Evolutionary conservation across 2,329 filamentous ascomycete species (phyloP).

Genomic region (Cytospora chrysosperma): DNA sequence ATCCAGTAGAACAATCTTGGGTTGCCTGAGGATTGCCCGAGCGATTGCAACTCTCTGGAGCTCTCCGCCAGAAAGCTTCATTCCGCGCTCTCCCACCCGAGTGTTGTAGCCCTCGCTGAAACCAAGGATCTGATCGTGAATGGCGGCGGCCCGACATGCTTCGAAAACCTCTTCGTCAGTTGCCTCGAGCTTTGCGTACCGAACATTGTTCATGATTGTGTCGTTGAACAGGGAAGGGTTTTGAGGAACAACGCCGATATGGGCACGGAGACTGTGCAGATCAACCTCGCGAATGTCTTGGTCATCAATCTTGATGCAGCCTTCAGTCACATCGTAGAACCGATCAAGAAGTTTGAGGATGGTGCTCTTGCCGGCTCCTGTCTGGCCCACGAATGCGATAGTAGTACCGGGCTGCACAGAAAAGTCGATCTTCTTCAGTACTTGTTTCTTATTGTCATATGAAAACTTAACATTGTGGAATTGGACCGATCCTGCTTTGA

Average conservation of each 20-base stretch:
- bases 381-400: constrained; percentile 53
- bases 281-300: constrained; percentile 57
- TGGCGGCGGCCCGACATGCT: constrained; percentile 54
- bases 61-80: constrained; percentile 65
- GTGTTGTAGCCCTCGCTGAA: constrained; percentile 54
- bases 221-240: constrained; percentile 56
- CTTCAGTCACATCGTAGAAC: constrained; percentile 56
- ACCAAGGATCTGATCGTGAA: constrained; percentile 57
- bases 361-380: constrained; percentile 60
- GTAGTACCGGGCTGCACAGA: constrained; percentile 46
- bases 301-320: constrained; percentile 54
- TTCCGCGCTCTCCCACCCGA: constrained; percentile 50
- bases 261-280: constrained; percentile 49
- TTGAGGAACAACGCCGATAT: constrained; percentile 58
- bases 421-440: constrained; percentile 55
- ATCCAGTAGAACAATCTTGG: constrained; percentile 74
- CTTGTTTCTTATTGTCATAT: constrained; percentile 59
- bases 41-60: constrained; percentile 67
- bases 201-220: constrained; percentile 59
- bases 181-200: constrained; percentile 54
- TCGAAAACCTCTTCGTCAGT: constrained; percentile 55
- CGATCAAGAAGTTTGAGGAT: constrained; percentile 58
- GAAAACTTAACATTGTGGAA: constrained; percentile 57
- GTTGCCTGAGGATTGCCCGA: constrained; percentile 70
- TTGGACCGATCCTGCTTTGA: constrained; percentile 52